These are phyloP conservation scores for Alternaria tenuissima DNA, from an alignment of 2,329 filamentous ascomycete species.

Conservation along the genomic window DNA sequence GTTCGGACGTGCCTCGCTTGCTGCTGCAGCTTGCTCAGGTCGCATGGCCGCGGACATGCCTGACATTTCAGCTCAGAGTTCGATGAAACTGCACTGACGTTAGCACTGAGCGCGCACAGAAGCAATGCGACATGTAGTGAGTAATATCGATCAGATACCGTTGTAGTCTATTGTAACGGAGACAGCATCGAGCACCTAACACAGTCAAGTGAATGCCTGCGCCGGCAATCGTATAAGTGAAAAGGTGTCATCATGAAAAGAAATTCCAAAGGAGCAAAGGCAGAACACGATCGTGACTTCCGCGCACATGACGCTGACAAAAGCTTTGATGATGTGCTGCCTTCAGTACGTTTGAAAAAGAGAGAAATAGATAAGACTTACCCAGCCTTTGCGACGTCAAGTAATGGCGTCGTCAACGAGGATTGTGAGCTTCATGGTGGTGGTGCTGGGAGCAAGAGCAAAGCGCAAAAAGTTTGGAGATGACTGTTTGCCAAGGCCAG, in stretches of 20 bases:
- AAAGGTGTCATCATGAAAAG: conserved; percentile 37
- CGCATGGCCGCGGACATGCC: conserved; percentile 25
- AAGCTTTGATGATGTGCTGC: not conserved
- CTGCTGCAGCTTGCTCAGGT: conserved; percentile 16
- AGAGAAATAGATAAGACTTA: conserved; percentile 7
- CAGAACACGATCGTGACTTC: conserved; percentile 1
- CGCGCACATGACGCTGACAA: not conserved
- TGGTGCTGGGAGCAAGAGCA: conserved; percentile 9
- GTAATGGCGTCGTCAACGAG: conserved; percentile 19
- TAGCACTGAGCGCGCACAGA: conserved; percentile 10
- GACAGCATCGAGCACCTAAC: conserved; percentile 42
- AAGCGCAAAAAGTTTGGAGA: conserved; percentile 15
- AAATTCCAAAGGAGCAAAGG: not conserved
- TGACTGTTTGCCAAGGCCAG: conserved; percentile 18
- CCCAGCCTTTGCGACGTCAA: conserved; percentile 18
- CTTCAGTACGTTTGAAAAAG: not conserved
- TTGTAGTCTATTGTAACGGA: conserved; percentile 50
- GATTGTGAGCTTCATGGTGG: conserved; percentile 20
- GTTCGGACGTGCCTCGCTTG: conserved; percentile 15
- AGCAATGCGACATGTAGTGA: conserved; percentile 3
- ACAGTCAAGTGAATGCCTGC: conserved; percentile 46
- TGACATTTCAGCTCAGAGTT: conserved; percentile 11
- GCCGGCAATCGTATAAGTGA: conserved; percentile 35
- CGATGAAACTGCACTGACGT: conserved; percentile 21
- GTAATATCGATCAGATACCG: conserved; percentile 46